Percentiles rank a stretch among this genome's conserved stretches.
These are phyloP conservation scores for Silene noctiflora DNA, from an alignment of 179 eudicot genomes.

Conservation along the genomic window DNA sequence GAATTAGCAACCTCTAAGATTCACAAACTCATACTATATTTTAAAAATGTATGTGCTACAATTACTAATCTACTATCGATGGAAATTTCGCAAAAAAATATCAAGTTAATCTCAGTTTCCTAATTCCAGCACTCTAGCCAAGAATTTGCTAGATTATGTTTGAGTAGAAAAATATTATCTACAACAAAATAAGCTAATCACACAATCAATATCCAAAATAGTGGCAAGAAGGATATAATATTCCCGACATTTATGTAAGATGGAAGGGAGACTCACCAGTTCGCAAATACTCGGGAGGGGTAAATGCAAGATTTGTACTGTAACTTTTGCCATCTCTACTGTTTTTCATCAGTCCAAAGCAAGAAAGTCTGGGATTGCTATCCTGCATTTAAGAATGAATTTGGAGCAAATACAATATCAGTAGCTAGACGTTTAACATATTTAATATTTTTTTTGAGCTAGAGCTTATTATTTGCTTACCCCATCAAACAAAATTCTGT, in stretches of 20 bases:
- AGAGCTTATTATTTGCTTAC: constrained; percentile 24
- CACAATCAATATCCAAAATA: too few species aligned
- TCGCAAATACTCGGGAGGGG: constrained; percentile 57
- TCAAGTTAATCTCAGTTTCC: background rate
- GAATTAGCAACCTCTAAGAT: background rate
- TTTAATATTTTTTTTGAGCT: too few species aligned
- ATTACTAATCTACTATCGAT: background rate
- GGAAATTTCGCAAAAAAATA: background rate
- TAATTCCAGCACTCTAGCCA: too few species aligned
- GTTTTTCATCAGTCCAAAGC: constrained; percentile 66
- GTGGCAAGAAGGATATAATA: too few species aligned
- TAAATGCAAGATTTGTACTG: constrained; percentile 58
- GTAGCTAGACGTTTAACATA: background rate
- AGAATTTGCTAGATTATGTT: too few species aligned
- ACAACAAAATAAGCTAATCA: too few species aligned
- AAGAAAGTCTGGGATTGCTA: constrained; percentile 57
- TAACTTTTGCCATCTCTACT: constrained; percentile 61
- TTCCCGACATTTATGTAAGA: too few species aligned
- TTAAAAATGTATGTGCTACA: background rate
- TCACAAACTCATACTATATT: background rate
- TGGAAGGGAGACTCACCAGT: constrained; percentile 37
- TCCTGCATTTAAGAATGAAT: constrained; percentile 19
- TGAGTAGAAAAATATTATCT: too few species aligned
- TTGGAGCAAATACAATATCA: background rate
- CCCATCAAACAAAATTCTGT: constrained; percentile 54